Conservation (phyloP, 345 rosid genomes). For the Punica granatum region DNA sequence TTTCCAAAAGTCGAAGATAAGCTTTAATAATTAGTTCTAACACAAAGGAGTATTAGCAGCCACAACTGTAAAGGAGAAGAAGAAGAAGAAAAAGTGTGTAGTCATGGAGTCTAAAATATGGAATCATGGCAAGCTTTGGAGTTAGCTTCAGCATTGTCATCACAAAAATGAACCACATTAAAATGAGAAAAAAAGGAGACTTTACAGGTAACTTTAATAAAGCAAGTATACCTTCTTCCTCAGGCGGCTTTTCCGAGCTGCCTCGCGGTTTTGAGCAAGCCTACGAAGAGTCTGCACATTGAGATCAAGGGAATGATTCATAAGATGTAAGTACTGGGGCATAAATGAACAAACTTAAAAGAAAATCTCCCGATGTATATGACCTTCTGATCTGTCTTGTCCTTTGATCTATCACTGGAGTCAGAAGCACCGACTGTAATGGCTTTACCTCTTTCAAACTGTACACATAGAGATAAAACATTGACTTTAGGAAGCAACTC, state of each 20-base stretch:
- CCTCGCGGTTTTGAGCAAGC: constrained; percentile 98
- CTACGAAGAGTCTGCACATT: constrained; percentile 78
- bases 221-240: constrained; percentile 66
- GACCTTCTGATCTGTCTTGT: constrained; percentile 94
- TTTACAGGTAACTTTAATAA: not conserved
- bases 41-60: not conserved
- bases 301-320: constrained; percentile 18
- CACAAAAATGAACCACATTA: not conserved
- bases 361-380: constrained; percentile 9
- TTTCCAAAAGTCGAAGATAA: constrained; percentile 14
- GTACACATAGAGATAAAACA: constrained; percentile 20
- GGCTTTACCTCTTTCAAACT: constrained; percentile 61
- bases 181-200: not conserved
- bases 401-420: constrained; percentile 91
- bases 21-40: not conserved
- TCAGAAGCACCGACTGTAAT: constrained; percentile 53
- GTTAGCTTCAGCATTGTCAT: not conserved
- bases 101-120: too few species aligned
- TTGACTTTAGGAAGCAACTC: not conserved
- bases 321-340: constrained; percentile 1
- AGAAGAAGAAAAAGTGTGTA: too few species aligned
- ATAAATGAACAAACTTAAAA: constrained; percentile 11
- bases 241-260: constrained; percentile 94
- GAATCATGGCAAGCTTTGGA: not conserved
- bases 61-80: not conserved